Evolutionary conservation across 768 basidiomycete species (phyloP).

Genomic region (Sporobolomyces pararoseus): DNA sequence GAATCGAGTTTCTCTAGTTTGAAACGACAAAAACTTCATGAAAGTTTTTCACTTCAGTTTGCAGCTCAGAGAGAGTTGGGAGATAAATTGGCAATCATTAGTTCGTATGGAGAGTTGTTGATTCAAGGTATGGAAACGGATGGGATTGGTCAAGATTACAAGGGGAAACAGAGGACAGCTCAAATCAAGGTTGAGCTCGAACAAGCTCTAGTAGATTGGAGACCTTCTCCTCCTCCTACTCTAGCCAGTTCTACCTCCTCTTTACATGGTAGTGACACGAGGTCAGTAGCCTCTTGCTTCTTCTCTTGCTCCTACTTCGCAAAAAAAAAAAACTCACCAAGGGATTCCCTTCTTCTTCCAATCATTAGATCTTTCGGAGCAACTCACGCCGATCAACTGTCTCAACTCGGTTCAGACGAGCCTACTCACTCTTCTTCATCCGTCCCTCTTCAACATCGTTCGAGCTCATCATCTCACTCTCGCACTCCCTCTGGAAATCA

Average conservation of each 20-base stretch:
- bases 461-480: neutral
- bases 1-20: conserved; percentile 29
- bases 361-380: conserved; percentile 40
- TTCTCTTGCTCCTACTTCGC: neutral
- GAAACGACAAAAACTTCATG: conserved; percentile 40
- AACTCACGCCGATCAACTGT: conserved; percentile 40
- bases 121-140: conserved; percentile 36
- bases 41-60: conserved; percentile 38
- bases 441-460: neutral
- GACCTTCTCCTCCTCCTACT: conserved; percentile 3
- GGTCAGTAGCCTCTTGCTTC: conserved; percentile 12
- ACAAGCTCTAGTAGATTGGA: conserved; percentile 15
- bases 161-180: conserved; percentile 35
- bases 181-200: conserved; percentile 38
- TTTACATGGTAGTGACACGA: conserved; percentile 24
- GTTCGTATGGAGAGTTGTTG: conserved; percentile 39
- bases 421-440: neutral
- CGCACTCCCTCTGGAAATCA: conserved; percentile 3
- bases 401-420: conserved; percentile 13
- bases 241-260: conserved; percentile 10
- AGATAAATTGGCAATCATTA: conserved; percentile 43
- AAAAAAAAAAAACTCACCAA: too few species aligned
- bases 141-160: conserved; percentile 28
- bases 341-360: neutral
- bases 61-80: conserved; percentile 36